Evolutionary conservation across 768 basidiomycete genomes (phyloP), one percentile per base, ranked within the genome.

Genomic region (Tubosaeta brunneosetosa): DNA sequence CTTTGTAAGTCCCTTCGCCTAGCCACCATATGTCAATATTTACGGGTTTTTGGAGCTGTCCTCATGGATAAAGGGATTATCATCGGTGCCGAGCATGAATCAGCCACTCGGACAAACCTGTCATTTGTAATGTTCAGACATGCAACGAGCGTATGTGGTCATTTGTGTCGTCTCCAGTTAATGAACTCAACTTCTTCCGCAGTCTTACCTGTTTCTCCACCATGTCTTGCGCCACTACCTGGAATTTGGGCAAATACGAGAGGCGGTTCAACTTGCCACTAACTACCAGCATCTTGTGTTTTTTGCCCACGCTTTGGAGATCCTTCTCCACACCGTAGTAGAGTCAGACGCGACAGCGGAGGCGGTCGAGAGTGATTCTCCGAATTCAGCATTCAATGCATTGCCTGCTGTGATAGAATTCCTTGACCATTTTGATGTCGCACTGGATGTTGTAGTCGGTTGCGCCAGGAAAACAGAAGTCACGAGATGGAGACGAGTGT

Each of bases 31-130:
- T 19, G 16, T 22, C 40, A 33, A 34, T 34, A 29, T 47, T 60
- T 19, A 61, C 41, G 40, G 6, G 16, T 22, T 37, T 27, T 45
- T 43, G 32, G 61, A 98, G 95, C 95, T 52, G 93, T 94, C 7
- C 79, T 99, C 25, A 98, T 98, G 94, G 94, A 97, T 69, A 99
- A 97, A 65, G 95, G 94, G 1, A 97, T 99, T 59, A 93, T 99
- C 57, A 94, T 97, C 59, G 95, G 95, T 8, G 91, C 88, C 26
- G 94, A 97, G 58, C 83, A 94, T 52, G 95, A 99, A 67, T 81
- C 83, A 3, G 85, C 83, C 3, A 77, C 85, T 14, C 79, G 90
- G 49, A 71, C 77, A 25, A 88, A 85, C 51, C 73, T 97, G 9
- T 83, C 93, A 2, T 97, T 97, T 65, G 85, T 88, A 13, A 86